Evolutionary conservation across 202 grass and related monocot genomes (phyloP), one percentile per base, ranked within the genome.

Genomic region (Musa balbisiana): DNA sequence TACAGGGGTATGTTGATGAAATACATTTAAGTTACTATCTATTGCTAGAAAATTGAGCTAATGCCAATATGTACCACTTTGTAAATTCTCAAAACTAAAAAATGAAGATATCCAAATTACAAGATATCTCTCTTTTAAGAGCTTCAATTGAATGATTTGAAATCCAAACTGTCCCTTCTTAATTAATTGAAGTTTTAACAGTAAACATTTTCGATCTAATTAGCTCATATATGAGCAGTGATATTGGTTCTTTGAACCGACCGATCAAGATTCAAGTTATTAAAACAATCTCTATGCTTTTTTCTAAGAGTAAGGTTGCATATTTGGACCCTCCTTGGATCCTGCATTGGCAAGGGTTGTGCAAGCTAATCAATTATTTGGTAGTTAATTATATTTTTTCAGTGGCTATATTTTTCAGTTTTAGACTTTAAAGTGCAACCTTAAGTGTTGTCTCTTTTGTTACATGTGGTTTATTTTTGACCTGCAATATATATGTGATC

Each of bases 1-100:
- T 77, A 77, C n/a, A 53, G 75, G 50, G 75, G 75, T 77, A 65
- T 65, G 49, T 53, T 26, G 22, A 73, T 64, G n/a, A 50, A 50
- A 13, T 43, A 59, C 10, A 11, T 17, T 11, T 12, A 10, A 2
- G 43, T 13, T 0, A 43, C 33, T 2, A 3, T 49, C 9, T 70
- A 1, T 2, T 70, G 17, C 6, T 51, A 20, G 67, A 16, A 20
- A 51, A 70, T 43, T 43, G 4, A 43, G 15, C 9, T 21, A 19
- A 60, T 60, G 16, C 16, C 56, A 60, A 60, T 60, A 60, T 60
- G 56, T 60, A n/a, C 56, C 56, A 9, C 56, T n/a, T 60, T 19
- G 19, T 16, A 8, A n/a, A 20, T n/a, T 0, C n/a, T 60, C 15
- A 1, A 17, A 60, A 60, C 56, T 60, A 60, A 9, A 27, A 60